Conservation (phyloP, 305 asterid species). For the Rubia balearica region DNA sequence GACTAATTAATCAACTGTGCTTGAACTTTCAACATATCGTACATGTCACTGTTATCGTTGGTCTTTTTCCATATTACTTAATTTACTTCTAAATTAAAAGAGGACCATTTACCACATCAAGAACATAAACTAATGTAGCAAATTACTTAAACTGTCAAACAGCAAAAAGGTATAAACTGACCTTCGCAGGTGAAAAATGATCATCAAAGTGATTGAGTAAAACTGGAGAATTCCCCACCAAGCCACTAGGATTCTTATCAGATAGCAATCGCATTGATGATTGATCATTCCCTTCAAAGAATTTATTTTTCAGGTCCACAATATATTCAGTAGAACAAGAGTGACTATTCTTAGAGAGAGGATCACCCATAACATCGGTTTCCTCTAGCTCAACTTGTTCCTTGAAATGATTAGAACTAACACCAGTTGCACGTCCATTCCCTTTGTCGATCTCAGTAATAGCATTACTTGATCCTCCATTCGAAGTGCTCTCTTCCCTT, state of each 20-base stretch:
- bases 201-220: conserved; percentile 47
- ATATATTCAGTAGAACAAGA: conserved; percentile 26
- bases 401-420: conserved; percentile 21
- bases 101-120: background rate
- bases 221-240: conserved; percentile 26
- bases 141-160: background rate
- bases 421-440: conserved; percentile 26
- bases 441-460: conserved; percentile 27
- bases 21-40: background rate
- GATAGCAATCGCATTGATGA: conserved; percentile 26
- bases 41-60: background rate
- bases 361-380: conserved; percentile 22
- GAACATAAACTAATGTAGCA: background rate
- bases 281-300: conserved; percentile 27
- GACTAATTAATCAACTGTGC: background rate
- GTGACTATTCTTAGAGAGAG: conserved; percentile 30
- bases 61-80: background rate
- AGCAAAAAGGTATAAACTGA: conserved; percentile 15
- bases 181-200: conserved; percentile 53
- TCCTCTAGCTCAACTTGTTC: conserved; percentile 23
- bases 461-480: background rate
- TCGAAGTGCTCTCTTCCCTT: conserved; percentile 14
- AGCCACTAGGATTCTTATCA: conserved; percentile 20
- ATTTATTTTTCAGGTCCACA: conserved; percentile 26
- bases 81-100: background rate